Conservation (phyloP, 83 land plant genomes). For the Picea mariana region DNA sequence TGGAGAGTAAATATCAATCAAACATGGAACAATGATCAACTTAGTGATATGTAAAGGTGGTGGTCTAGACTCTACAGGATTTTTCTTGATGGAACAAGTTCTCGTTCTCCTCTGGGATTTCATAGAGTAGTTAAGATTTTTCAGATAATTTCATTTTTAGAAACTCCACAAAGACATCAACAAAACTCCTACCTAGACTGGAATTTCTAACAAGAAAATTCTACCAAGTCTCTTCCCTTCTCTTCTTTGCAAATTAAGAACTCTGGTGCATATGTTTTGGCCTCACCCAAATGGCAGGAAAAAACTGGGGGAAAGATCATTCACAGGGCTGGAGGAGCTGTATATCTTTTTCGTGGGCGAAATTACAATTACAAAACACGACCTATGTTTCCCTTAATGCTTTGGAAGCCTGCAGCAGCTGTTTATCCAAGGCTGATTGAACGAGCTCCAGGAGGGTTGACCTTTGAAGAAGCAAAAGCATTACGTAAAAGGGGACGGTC, state of each 20-base stretch:
- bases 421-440: slow-evolving; percentile 27
- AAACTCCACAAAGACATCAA: not conserved
- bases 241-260: not conserved
- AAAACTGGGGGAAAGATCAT: slow-evolving; percentile 44
- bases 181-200: not conserved
- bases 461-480: slow-evolving; percentile 20
- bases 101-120: not conserved
- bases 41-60: not conserved
- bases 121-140: not conserved
- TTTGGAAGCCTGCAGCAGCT: slow-evolving; percentile 32
- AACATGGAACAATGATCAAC: not conserved
- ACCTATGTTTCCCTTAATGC: slow-evolving; percentile 29
- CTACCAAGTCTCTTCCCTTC: not conserved
- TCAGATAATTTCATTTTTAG: not conserved
- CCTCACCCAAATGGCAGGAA: slow-evolving; percentile 24
- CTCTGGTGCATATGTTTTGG: not conserved
- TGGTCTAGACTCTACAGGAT: not conserved
- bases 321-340: slow-evolving; percentile 27
- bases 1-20: not conserved
- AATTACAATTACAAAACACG: slow-evolving; percentile 28
- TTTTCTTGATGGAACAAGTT: not conserved
- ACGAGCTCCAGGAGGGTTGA: slow-evolving; percentile 23
- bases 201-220: not conserved
- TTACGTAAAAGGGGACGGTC: slow-evolving; percentile 19
- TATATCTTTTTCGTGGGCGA: slow-evolving; percentile 31